phyloP scores from a whole-genome alignment of 129 eudicot genomes.

The Helianthus annuus region HanXRQr2.0-SUNRISE NC_035433.2:139531085-139531584 shows the following conservation, averaged over 20 bases:
- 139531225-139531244: conserved; percentile 21
- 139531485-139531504: conserved; percentile 21
- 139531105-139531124: too few species aligned
- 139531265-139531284: conserved; percentile 7
- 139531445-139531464: conserved; percentile 25
- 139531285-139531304: conserved; percentile 17
- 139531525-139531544: background rate
- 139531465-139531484: background rate
- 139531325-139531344: too few species aligned
- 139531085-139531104: too few species aligned
- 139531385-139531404: too few species aligned
- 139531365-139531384: background rate
- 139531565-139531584: conserved; percentile 26
- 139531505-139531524: background rate
- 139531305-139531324: too few species aligned
- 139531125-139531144: background rate
- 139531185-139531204: conserved; percentile 9
- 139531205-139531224: conserved; percentile 18
- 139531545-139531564: conserved; percentile 2
- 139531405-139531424: conserved; percentile 1
- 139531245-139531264: background rate
- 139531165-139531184: conserved; percentile 4
- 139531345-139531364: too few species aligned
- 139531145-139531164: too few species aligned
- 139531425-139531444: conserved; percentile 20